These are phyloP conservation scores for Arabidopsis lyrata DNA, from an alignment of 441 rosid genomes.

Conservation along the genomic window DNA sequence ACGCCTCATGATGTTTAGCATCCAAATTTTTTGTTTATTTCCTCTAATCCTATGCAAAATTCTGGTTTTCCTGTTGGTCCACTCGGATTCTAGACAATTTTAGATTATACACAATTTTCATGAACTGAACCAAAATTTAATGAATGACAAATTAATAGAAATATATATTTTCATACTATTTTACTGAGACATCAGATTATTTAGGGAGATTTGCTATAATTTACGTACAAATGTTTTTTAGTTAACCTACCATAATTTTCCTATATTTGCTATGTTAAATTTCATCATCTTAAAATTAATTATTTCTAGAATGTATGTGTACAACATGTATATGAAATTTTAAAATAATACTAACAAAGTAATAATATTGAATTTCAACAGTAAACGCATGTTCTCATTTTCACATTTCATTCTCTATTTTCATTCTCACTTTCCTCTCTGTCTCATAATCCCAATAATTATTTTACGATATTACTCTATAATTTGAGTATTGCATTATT, in stretches of 20 bases:
- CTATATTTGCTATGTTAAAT: too few species aligned
- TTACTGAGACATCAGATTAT: too few species aligned
- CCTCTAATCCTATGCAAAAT: slow-evolving; percentile 35
- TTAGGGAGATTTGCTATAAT: too few species aligned
- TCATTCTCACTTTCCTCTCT: not conserved
- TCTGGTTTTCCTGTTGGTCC: slow-evolving; percentile 12
- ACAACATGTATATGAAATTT: too few species aligned
- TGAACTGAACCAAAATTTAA: slow-evolving; percentile 12
- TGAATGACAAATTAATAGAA: not conserved
- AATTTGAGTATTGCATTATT: not conserved
- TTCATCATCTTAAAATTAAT: too few species aligned
- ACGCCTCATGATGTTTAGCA: slow-evolving; percentile 51
- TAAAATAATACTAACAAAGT: too few species aligned
- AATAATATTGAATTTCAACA: too few species aligned
- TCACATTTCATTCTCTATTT: not conserved
- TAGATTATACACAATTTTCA: slow-evolving; percentile 18
- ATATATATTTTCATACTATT: too few species aligned
- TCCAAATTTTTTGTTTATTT: slow-evolving; percentile 24
- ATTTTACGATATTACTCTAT: not conserved
- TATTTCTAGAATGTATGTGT: too few species aligned
- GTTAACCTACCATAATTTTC: too few species aligned
- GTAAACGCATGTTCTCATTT: not conserved
- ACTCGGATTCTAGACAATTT: not conserved
- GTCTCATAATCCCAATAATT: not conserved
- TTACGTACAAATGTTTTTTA: too few species aligned